phyloP scores from a whole-genome alignment of 169 alveolate species.

The Plasmodium blacklocki region DNA sequence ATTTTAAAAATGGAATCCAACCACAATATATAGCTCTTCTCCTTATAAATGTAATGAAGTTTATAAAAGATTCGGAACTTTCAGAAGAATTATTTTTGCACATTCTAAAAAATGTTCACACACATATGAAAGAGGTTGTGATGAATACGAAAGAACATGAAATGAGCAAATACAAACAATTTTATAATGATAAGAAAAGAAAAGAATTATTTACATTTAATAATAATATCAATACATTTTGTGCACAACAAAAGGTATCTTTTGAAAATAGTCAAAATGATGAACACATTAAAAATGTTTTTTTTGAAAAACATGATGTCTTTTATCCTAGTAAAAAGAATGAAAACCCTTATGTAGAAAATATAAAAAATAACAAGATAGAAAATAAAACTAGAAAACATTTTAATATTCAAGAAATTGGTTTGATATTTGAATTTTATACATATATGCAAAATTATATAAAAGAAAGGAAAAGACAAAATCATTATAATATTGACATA shows the following conservation, averaged over 20 bases:
- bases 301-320: no score
- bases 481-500: not conserved
- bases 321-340: no score
- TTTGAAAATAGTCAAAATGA: no score
- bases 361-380: not conserved
- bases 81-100: not conserved
- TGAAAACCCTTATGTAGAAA: not conserved
- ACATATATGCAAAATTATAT: not conserved
- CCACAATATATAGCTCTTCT: constrained; percentile 33
- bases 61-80: constrained; percentile 10
- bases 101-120: not conserved
- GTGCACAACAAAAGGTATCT: no score
- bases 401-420: constrained; percentile 65
- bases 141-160: constrained; percentile 2
- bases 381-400: not conserved
- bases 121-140: not conserved
- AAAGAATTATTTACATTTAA: no score
- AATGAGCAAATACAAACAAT: no score
- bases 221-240: no score
- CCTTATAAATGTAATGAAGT: constrained; percentile 7
- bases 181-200: not conserved
- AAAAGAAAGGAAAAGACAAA: not conserved
- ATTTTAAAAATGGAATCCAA: constrained; percentile 2
- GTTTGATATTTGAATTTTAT: constrained; percentile 68
- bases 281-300: no score